Conservation (phyloP, 2,329 filamentous ascomycete genomes). For the Alternaria rosae region DNA sequence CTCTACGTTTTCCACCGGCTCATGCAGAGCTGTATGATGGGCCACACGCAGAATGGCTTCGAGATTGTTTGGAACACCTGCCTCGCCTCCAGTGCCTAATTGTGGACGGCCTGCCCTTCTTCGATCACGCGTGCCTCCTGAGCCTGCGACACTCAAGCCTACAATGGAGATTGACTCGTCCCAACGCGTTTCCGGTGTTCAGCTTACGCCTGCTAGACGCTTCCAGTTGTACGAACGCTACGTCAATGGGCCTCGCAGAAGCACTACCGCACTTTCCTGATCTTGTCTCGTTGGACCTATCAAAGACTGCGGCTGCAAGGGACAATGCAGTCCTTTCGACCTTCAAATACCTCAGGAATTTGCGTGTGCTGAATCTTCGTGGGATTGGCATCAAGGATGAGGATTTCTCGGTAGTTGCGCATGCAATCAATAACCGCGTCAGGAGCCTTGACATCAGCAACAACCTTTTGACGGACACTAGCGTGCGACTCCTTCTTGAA, state of each 20-base stretch:
- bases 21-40: constrained; percentile 68
- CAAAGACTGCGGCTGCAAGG: constrained; percentile 59
- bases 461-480: constrained; percentile 65
- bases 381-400: constrained; percentile 62
- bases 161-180: constrained; percentile 30
- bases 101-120: constrained; percentile 66
- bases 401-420: constrained; percentile 61
- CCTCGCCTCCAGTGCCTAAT: constrained; percentile 67
- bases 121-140: constrained; percentile 66
- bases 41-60: constrained; percentile 65
- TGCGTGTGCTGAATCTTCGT: constrained; percentile 65
- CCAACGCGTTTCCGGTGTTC: constrained; percentile 49
- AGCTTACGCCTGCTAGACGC: constrained; percentile 64
- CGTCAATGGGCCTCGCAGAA: constrained; percentile 60
- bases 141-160: constrained; percentile 53
- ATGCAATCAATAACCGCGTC: constrained; percentile 60
- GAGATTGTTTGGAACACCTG: constrained; percentile 64
- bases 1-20: constrained; percentile 66
- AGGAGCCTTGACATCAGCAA: constrained; percentile 65
- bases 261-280: constrained; percentile 62
- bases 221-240: constrained; percentile 65
- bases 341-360: constrained; percentile 56
- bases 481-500: constrained; percentile 60
- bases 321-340: constrained; percentile 58
- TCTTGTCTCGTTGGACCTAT: constrained; percentile 66